Evolutionary conservation across 331 rosid species (phyloP), one percentile per base, ranked within the genome.

Genomic region (Malus hybrid): DNA sequence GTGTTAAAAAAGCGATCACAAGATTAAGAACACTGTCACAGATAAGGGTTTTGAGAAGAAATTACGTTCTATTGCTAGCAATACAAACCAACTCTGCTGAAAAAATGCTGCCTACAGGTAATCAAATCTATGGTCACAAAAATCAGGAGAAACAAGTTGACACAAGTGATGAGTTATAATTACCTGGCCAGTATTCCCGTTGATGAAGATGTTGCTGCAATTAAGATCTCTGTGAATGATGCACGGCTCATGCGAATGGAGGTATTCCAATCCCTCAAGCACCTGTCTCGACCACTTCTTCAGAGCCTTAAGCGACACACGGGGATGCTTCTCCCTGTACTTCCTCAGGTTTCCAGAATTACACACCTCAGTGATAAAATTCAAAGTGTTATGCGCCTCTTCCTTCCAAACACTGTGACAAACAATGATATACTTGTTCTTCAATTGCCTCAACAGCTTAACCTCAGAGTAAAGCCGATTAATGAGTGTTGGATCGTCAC

Each of bases 271-370:
- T n/a, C 97, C 98, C 79, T 88, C 90, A 24, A 93, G 94, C 52
- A 93, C 86, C 77, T 93, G 98, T 74, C 90, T 93, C 1, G 97
- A 87, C 98, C 98, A 93, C 84, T 93, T 93, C 89, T 93, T 93
- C 85, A 93, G 66, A 6, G 97, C 98, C 83, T 83, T 93, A 62
- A 85, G 46, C 12, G 93, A 90, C 75, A 93, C 96, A 64, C 83
- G 91, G 14, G 87, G 93, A 77, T 91, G 97, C 84, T 90, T 93
- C 87, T 88, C 90, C 80, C 94, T 84, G 79, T 93, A 93, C 14
- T 89, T 83, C 84, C 98, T 90, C 83, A 93, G 80, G 74, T 93
- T 93, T 70, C 98, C 97, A 0, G 96, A 90, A 9, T 86, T 90
- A 67, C 98, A 93, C 5, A 90, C 85, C 88, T 93, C 98, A 3